Percentiles rank a stretch among this genome's conserved stretches.
Evolutionary conservation across 768 basidiomycete species (phyloP).

Genomic region (Rhizopogon vesiculosus): DNA sequence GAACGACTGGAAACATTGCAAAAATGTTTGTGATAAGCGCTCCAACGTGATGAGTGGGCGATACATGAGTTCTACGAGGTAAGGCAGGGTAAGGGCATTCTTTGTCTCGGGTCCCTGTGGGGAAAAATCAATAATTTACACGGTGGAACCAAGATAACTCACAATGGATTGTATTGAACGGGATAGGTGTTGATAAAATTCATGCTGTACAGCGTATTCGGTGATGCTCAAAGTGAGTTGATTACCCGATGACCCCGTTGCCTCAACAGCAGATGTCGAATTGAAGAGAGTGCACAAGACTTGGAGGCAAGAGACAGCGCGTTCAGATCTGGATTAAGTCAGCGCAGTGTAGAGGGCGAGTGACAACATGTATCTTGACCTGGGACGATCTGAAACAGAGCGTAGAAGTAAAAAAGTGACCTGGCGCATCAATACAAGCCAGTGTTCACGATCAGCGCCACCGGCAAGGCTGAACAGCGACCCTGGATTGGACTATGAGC

Average conservation of each 20-base stretch:
- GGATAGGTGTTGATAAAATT: slow-evolving; percentile 33
- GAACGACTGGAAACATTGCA: slow-evolving; percentile 34
- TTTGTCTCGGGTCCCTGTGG: slow-evolving; percentile 57
- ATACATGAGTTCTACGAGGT: slow-evolving; percentile 22
- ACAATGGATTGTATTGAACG: slow-evolving; percentile 36
- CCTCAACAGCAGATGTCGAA: slow-evolving; percentile 2
- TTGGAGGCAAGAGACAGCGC: slow-evolving; percentile 43
- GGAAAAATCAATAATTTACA: neutral
- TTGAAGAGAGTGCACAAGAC: slow-evolving; percentile 47
- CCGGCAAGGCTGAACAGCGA: slow-evolving; percentile 34
- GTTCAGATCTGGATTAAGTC: slow-evolving; percentile 36
- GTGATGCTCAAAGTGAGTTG: slow-evolving; percentile 31
- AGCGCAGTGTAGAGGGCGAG: neutral
- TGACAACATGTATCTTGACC: slow-evolving; percentile 35
- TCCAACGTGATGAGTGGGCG: slow-evolving; percentile 16
- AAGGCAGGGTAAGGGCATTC: slow-evolving; percentile 26
- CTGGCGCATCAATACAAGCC: slow-evolving; percentile 58
- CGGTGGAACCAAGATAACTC: slow-evolving; percentile 19
- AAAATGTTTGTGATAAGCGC: slow-evolving; percentile 28
- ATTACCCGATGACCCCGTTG: slow-evolving; percentile 25
- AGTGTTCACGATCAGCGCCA: slow-evolving; percentile 40
- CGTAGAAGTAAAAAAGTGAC: slow-evolving; percentile 44
- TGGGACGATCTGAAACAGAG: slow-evolving; percentile 43
- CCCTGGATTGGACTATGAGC: slow-evolving; percentile 22
- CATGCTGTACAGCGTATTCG: slow-evolving; percentile 41